phyloP scores from a whole-genome alignment of 192 early-diverging fungal species.

The Linnemannia exigua region DNA sequence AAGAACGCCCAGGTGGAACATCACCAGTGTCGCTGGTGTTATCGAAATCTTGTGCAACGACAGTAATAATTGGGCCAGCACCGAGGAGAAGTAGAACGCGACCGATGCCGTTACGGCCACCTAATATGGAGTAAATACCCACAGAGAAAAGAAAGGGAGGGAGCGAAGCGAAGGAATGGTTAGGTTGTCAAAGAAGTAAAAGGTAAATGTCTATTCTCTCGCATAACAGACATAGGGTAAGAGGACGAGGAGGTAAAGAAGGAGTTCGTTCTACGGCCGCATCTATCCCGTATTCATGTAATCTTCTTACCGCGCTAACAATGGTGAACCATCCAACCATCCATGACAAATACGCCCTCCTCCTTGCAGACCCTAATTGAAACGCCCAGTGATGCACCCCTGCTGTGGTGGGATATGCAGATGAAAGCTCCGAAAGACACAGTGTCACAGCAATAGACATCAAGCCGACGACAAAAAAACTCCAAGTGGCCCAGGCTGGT shows the following conservation, averaged over 20 bases:
- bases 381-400: slow-evolving; percentile 48
- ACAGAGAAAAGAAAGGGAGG: background rate
- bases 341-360: slow-evolving; percentile 36
- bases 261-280: too few species aligned
- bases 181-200: background rate
- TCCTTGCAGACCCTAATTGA: slow-evolving; percentile 18
- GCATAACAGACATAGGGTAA: background rate
- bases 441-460: slow-evolving; percentile 44
- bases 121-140: slow-evolving; percentile 6
- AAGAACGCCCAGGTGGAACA: slow-evolving; percentile 44
- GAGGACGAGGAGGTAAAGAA: too few species aligned
- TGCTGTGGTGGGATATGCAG: slow-evolving; percentile 42
- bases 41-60: slow-evolving; percentile 17
- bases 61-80: slow-evolving; percentile 29
- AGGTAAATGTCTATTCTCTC: background rate
- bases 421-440: slow-evolving; percentile 42
- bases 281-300: background rate
- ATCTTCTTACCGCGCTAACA: slow-evolving; percentile 25
- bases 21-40: slow-evolving; percentile 33
- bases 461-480: slow-evolving; percentile 28
- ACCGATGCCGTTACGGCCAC: slow-evolving; percentile 36
- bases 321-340: slow-evolving; percentile 48
- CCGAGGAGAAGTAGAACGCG: slow-evolving; percentile 44
- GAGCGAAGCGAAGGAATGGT: background rate
- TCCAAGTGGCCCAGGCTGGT: slow-evolving; percentile 47